Evolutionary conservation across 805 yeast species (phyloP), one percentile per base, ranked within the genome.

Genomic region (Candida lessepsii): DNA sequence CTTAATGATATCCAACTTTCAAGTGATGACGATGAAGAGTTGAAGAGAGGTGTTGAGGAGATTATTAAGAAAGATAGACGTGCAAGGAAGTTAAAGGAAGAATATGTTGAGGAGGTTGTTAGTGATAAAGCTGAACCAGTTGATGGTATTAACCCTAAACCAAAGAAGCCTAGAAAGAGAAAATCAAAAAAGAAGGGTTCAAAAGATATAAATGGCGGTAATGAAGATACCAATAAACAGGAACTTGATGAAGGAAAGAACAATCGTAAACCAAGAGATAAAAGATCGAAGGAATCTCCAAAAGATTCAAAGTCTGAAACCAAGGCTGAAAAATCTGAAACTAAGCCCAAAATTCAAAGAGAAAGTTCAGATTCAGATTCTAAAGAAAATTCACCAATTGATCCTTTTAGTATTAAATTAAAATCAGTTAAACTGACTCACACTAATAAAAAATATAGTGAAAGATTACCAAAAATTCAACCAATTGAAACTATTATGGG

Each of bases 401-500:
- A 36, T 37, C 61, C 63, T 10, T 56, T 58, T 34, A 54, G 46
- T 18, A 41, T 61, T 34, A 55, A 51, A 29, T 53, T 61, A 18
- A 53, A 61, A 39, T 48, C 59, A 4, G 54, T 49, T 35, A 53
- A 41, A 29, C 39, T 48, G 9, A 44, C 48, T 9, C 50, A 47
- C 26, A 40, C 52, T 32, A 57, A 54, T 30, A 46, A 49, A 40
- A 57, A 53, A 21, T 53, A 50, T 35, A 45, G 60, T 10, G 61
- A 57, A 37, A 51, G 51, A 26, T 47, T 65, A 21, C 65, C 70
- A 4, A 59, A 53, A 37, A 53, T 65, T 19, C 54, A 42, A 18
- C 65, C 70, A 3, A 56, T 53, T 29, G 61, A 61, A 33, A 65
- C 70, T 4, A 65, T 67, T 25, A 59, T 63, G 37, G 73, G 73